A percentile compares a stretch with the other conserved stretches of the same genome.
phyloP scores from a whole-genome alignment of 331 rosid genomes.

The Spiraea crenata region DNA sequence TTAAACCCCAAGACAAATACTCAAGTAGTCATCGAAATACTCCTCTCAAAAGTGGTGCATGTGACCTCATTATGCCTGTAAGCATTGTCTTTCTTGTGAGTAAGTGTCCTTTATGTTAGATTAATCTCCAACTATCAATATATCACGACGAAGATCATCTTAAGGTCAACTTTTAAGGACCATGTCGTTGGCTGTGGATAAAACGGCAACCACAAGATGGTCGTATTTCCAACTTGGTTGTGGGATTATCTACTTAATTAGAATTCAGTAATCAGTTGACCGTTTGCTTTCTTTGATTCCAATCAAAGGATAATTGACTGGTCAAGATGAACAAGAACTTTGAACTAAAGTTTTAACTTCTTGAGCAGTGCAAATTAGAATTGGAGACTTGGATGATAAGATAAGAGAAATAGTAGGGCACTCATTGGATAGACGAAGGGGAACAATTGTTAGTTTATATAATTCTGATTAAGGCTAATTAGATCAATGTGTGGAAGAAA shows the following conservation, averaged over 20 bases:
- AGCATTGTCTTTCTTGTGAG: slow-evolving; percentile 63
- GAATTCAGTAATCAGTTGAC: neutral
- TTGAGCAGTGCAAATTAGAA: slow-evolving; percentile 58
- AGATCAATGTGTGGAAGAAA: slow-evolving; percentile 20
- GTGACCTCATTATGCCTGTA: slow-evolving; percentile 55
- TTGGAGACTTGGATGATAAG: slow-evolving; percentile 19
- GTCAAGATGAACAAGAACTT: slow-evolving; percentile 6
- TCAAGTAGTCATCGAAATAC: slow-evolving; percentile 64
- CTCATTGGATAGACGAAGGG: slow-evolving; percentile 19
- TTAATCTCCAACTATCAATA: slow-evolving; percentile 23
- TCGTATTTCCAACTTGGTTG: slow-evolving; percentile 26
- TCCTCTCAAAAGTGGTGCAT: slow-evolving; percentile 46
- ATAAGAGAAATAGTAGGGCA: slow-evolving; percentile 28
- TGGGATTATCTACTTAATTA: neutral
- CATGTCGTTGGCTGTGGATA: slow-evolving; percentile 33
- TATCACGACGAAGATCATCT: slow-evolving; percentile 31
- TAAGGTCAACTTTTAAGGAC: slow-evolving; percentile 30
- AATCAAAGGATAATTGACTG: neutral
- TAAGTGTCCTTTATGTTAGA: slow-evolving; percentile 32
- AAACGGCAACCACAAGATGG: slow-evolving; percentile 30
- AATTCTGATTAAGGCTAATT: slow-evolving; percentile 1
- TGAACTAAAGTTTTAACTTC: slow-evolving; percentile 20
- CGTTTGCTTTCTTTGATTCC: neutral
- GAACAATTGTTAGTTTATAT: slow-evolving; percentile 5
- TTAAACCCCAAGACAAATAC: slow-evolving; percentile 26